A percentile compares a stretch with the other conserved stretches of the same genome.
phyloP scores from a whole-genome alignment of 2,329 filamentous ascomycete genomes.

The Plenodomus lindquistii region DNA sequence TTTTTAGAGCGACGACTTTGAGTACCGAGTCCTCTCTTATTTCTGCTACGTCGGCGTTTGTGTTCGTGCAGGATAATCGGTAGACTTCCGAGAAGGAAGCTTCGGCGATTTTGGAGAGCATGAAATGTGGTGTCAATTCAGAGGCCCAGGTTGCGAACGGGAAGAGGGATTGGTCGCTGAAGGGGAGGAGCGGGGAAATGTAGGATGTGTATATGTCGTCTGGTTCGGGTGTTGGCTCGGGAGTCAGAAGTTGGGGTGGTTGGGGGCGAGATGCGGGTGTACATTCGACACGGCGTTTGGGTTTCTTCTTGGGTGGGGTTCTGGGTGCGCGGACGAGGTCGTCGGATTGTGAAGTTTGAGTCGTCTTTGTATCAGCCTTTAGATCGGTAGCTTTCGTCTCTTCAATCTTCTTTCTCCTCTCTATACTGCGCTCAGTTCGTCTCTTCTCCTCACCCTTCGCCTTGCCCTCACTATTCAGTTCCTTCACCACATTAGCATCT shows the following conservation, averaged over 20 bases:
- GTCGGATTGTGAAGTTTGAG: background rate
- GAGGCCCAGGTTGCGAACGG: conserved; percentile 49
- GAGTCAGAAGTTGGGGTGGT: conserved; percentile 17
- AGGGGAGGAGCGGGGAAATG: conserved; percentile 30
- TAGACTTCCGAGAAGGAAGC: conserved; percentile 70
- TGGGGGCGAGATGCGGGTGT: conserved; percentile 11
- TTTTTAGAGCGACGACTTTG: conserved; percentile 48
- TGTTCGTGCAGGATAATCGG: conserved; percentile 42
- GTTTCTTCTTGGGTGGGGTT: conserved; percentile 6
- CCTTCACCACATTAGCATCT: conserved; percentile 10
- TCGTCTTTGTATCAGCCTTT: background rate
- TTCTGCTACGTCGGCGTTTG: too few relatives aligned
- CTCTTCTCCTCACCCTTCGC: background rate
- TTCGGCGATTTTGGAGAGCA: conserved; percentile 65
- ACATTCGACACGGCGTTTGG: conserved; percentile 13
- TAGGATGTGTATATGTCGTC: conserved; percentile 32
- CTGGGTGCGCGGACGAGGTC: conserved; percentile 4
- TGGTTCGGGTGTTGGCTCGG: conserved; percentile 25
- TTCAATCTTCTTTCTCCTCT: background rate
- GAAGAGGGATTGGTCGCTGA: conserved; percentile 33
- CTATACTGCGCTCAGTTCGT: background rate
- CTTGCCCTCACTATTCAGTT: background rate
- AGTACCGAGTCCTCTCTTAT: conserved; percentile 51
- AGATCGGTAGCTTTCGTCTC: background rate
- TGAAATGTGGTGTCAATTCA: conserved; percentile 49